Conservation (phyloP, 2,329 filamentous ascomycete genomes). For the Plectosphaerella sp. region DNA sequence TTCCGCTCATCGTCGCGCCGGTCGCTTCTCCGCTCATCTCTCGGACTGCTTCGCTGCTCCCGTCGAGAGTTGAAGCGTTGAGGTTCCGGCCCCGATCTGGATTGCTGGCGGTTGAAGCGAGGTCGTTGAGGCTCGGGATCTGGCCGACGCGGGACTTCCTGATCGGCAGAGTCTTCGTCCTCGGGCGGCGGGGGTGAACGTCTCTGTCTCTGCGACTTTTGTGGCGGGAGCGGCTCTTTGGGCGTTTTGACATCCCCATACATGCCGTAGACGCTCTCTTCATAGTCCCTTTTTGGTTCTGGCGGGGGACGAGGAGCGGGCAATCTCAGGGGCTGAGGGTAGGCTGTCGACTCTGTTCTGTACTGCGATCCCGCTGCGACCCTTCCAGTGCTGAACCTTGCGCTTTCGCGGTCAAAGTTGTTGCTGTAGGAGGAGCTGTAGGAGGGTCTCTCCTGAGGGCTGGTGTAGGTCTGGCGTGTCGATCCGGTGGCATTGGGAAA, state of each 20-base stretch:
- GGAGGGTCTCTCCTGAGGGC: background rate
- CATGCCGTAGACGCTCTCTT: slow-evolving; percentile 10
- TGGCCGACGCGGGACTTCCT: no score
- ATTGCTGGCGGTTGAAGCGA: no score
- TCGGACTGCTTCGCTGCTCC: no score
- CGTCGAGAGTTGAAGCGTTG: no score
- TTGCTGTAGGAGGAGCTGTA: slow-evolving; percentile 9
- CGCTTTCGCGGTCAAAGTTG: slow-evolving; percentile 8
- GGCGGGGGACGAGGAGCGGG: background rate
- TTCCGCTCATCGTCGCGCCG: no score
- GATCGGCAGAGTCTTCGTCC: no score
- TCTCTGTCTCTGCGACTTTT: no score
- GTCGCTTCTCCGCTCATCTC: no score
- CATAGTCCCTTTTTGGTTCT: background rate
- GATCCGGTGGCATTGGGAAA: background rate
- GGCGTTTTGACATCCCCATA: slow-evolving; percentile 8
- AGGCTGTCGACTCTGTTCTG: slow-evolving; percentile 1
- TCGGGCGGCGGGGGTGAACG: no score
- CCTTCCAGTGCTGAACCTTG: slow-evolving; percentile 6
- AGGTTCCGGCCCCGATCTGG: no score
- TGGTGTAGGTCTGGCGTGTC: no score
- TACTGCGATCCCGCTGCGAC: slow-evolving; percentile 2
- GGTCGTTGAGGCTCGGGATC: no score
- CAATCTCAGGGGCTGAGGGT: background rate
- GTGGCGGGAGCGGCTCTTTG: background rate